These are phyloP conservation scores for Naganishia onofrii DNA, from an alignment of 768 basidiomycete genomes.

Conservation along the genomic window DNA sequence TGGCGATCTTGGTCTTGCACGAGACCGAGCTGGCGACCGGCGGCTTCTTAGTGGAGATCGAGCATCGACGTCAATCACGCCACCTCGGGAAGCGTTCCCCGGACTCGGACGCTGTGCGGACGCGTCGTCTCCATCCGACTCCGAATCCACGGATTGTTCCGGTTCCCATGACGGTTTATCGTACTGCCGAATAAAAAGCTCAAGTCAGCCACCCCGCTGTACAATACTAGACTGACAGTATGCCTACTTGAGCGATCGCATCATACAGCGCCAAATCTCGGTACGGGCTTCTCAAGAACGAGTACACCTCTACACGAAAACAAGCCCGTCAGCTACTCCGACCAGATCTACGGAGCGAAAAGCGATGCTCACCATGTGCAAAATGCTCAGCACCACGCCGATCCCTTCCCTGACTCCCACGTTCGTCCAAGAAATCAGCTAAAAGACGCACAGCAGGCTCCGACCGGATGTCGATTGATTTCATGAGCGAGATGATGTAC, in stretches of 20 bases:
- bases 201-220: neutral
- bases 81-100: neutral
- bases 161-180: conserved; percentile 41
- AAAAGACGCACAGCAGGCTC: conserved; percentile 69
- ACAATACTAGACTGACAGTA: neutral
- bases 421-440: conserved; percentile 84
- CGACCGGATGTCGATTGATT: conserved; percentile 85
- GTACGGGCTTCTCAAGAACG: conserved; percentile 82
- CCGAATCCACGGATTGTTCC: conserved; percentile 12
- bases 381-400: conserved; percentile 83
- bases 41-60: conserved; percentile 9
- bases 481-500: conserved; percentile 85
- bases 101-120: neutral
- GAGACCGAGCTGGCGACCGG: conserved; percentile 24
- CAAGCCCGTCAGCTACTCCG: neutral
- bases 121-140: neutral
- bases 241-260: conserved; percentile 68
- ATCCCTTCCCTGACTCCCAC: conserved; percentile 57
- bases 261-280: conserved; percentile 81
- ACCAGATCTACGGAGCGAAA: neutral
- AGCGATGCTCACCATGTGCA: conserved; percentile 68
- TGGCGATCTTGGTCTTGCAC: conserved; percentile 11
- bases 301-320: conserved; percentile 70
- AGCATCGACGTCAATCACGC: neutral
- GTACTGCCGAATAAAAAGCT: conserved; percentile 5